Evolutionary conservation across 2,329 filamentous ascomycete species (phyloP).

Genomic region (Emergomyces pasteurianus): DNA sequence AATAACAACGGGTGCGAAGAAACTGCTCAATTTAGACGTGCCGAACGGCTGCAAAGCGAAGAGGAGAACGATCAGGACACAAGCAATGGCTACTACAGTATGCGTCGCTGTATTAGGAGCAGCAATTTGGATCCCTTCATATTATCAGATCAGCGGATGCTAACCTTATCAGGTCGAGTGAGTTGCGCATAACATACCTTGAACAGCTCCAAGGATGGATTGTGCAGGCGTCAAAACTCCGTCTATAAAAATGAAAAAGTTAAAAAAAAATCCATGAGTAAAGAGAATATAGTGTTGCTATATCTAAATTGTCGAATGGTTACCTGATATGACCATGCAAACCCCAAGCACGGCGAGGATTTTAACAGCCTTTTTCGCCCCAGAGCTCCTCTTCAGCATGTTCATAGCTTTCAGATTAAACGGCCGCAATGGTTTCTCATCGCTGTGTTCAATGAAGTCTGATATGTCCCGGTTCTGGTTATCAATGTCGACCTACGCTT

Average conservation of each 20-base stretch:
- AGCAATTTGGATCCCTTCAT: conserved; percentile 10
- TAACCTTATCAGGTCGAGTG: neutral
- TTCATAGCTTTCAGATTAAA: conserved; percentile 34
- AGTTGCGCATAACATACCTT: conserved; percentile 22
- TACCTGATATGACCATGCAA: conserved; percentile 40
- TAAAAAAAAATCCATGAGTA: neutral
- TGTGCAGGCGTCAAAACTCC: conserved; percentile 46
- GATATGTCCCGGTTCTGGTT: conserved; percentile 37
- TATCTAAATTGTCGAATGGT: neutral
- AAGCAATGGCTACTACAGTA: conserved; percentile 9
- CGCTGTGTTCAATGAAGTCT: conserved; percentile 36
- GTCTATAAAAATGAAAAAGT: conserved; percentile 20
- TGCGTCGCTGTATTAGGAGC: conserved; percentile 7
- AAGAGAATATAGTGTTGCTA: too few relatives aligned
- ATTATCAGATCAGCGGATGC: neutral
- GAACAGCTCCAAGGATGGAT: conserved; percentile 45
- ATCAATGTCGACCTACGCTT: conserved; percentile 37
- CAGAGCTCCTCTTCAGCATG: conserved; percentile 35
- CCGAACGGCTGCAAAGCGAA: conserved; percentile 46
- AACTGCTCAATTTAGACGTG: conserved; percentile 27
- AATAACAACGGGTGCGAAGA: conserved; percentile 44
- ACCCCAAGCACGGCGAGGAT: conserved; percentile 34
- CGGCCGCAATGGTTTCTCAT: conserved; percentile 31
- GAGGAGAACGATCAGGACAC: conserved; percentile 33
- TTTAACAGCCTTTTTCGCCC: conserved; percentile 38